Evolutionary conservation across 179 eudicot genomes (phyloP).

Genomic region (Camellia oleifera): DNA sequence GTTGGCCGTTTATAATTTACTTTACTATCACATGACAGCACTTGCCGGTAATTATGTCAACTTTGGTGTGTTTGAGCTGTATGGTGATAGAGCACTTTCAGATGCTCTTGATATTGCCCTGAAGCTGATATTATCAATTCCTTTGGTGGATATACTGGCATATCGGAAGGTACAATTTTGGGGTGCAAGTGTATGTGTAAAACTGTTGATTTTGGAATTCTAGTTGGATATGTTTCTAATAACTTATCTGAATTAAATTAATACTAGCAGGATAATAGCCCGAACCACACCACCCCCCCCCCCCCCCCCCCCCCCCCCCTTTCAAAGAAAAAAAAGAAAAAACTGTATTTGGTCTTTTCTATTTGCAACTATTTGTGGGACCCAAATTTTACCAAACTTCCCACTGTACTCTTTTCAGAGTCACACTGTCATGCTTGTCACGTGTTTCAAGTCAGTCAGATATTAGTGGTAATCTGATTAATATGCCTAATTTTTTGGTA

Average conservation of each 20-base stretch:
- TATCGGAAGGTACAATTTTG: constrained; percentile 45
- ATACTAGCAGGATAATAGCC: too few relatives aligned
- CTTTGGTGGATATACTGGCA: constrained; percentile 51
- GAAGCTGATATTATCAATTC: constrained; percentile 57
- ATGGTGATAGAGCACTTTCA: constrained; percentile 63
- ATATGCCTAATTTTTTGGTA: not conserved
- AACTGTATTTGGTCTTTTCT: not conserved
- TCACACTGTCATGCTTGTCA: not conserved
- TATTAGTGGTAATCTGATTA: not conserved
- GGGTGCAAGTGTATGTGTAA: not conserved
- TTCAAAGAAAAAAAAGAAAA: too few relatives aligned
- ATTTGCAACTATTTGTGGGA: not conserved
- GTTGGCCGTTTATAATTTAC: constrained; percentile 12
- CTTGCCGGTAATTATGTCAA: constrained; percentile 59
- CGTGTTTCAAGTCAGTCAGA: not conserved
- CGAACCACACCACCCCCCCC: too few relatives aligned
- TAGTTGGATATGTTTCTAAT: not conserved
- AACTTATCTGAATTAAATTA: not conserved
- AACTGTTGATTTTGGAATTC: constrained; percentile 3
- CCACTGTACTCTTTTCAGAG: not conserved
- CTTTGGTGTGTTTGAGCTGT: constrained; percentile 65
- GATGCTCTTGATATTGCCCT: constrained; percentile 55
- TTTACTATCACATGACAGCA: constrained; percentile 36
- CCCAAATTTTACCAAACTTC: not conserved
- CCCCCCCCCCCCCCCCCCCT: not conserved